These are phyloP conservation scores for Haplosporangium sp. DNA, from an alignment of 371 early-diverging fungal genomes.

Conservation along the genomic window DNA sequence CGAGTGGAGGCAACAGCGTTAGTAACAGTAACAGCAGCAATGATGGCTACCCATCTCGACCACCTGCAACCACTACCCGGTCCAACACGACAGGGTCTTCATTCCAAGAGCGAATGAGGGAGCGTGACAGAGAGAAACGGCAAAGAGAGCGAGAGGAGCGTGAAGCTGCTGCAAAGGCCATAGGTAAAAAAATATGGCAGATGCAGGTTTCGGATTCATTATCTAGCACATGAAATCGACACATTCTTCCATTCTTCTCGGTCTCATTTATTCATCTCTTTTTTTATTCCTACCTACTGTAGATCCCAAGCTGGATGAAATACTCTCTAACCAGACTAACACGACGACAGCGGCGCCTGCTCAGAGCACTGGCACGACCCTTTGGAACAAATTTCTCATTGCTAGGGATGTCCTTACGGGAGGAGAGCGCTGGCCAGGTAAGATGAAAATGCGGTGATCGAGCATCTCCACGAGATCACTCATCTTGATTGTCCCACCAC, in stretches of 20 bases:
- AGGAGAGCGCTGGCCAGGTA: conserved; percentile 59
- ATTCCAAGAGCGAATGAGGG: conserved; percentile 46
- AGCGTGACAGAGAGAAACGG: conserved; percentile 39
- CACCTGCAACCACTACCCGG: conserved; percentile 4
- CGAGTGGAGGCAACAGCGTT: conserved; percentile 1
- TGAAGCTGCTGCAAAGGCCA: conserved; percentile 16
- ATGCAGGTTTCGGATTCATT: background rate
- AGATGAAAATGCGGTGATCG: conserved; percentile 2
- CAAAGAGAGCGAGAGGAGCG: conserved; percentile 42
- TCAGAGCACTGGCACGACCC: conserved; percentile 26
- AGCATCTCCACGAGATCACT: no score
- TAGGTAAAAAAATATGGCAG: conserved; percentile 7
- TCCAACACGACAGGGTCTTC: conserved; percentile 35
- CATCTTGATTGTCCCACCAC: no score
- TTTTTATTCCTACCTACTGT: background rate
- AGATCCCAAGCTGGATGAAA: conserved; percentile 6
- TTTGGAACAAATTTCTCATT: conserved; percentile 67
- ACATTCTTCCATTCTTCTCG: background rate
- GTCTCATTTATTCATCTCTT: background rate
- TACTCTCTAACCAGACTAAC: conserved; percentile 1
- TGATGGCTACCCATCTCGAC: no score
- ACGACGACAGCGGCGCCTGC: conserved; percentile 13
- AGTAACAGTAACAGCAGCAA: conserved; percentile 6
- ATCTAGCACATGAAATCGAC: background rate
- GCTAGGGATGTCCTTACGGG: conserved; percentile 68